phyloP scores from a whole-genome alignment of 371 early-diverging fungal genomes.

The Mortierella sp. region DNA sequence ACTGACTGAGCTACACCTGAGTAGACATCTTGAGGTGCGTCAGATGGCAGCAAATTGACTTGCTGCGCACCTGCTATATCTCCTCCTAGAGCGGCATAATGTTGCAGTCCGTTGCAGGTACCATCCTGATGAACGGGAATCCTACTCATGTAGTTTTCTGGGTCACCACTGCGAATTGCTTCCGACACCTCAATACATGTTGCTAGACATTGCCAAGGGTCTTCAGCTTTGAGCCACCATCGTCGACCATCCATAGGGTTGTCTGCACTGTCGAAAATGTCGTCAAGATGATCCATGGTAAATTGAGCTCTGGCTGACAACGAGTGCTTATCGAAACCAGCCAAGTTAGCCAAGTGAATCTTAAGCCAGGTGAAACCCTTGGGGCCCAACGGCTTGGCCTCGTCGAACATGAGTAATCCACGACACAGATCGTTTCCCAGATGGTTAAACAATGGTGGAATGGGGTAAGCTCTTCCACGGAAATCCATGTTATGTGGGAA shows the following conservation, averaged over 20 bases:
- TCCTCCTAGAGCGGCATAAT: slow-evolving; percentile 98
- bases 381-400: slow-evolving; percentile 88
- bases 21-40: slow-evolving; percentile 95
- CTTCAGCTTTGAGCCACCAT: slow-evolving; percentile 95
- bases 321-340: slow-evolving; percentile 94
- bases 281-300: slow-evolving; percentile 77
- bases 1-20: slow-evolving; percentile 89
- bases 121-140: slow-evolving; percentile 98
- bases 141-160: slow-evolving; percentile 76
- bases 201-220: slow-evolving; percentile 96
- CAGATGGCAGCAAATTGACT: slow-evolving; percentile 91
- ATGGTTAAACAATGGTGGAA: slow-evolving; percentile 96
- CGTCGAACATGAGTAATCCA: slow-evolving; percentile 89
- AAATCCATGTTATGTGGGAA: slow-evolving; percentile 99
- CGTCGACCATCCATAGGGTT: slow-evolving; percentile 79
- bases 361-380: slow-evolving; percentile 94
- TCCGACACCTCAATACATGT: slow-evolving; percentile 89
- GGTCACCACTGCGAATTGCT: slow-evolving; percentile 83
- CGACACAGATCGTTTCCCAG: slow-evolving; percentile 97
- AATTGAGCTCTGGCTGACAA: slow-evolving; percentile 87
- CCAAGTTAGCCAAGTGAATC: slow-evolving; percentile 95
- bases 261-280: slow-evolving; percentile 89
- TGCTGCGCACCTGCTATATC: slow-evolving; percentile 92
- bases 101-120: slow-evolving; percentile 98
- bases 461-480: slow-evolving; percentile 98